phyloP scores from a whole-genome alignment of 169 alveolate species.

The Theileria luwenshuni region DNA sequence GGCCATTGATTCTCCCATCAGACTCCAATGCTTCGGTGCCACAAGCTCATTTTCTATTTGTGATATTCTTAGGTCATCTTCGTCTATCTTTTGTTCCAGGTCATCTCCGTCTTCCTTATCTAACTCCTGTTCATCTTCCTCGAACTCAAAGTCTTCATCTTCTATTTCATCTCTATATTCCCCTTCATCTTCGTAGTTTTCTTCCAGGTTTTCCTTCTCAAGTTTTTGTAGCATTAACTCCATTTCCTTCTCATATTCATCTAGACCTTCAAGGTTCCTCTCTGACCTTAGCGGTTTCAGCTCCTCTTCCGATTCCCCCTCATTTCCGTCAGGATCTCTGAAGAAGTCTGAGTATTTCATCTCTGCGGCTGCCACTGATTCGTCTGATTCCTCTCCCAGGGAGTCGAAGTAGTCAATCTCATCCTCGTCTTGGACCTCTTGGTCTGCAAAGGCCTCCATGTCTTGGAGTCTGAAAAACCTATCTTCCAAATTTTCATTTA shows the following conservation, averaged over 20 bases:
- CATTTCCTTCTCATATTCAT: constrained; percentile 53
- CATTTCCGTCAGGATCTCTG: constrained; percentile 44
- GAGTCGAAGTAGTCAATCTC: constrained; percentile 63
- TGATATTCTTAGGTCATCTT: constrained; percentile 44
- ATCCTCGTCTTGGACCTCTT: constrained; percentile 41
- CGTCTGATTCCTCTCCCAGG: constrained; percentile 68
- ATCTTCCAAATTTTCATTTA: constrained; percentile 21
- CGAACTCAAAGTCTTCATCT: background rate
- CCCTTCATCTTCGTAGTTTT: constrained; percentile 34
- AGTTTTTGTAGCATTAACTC: constrained; percentile 47
- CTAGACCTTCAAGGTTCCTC: background rate
- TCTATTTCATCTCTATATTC: constrained; percentile 46
- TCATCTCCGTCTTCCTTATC: background rate
- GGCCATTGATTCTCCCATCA: constrained; percentile 82
- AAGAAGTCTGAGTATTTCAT: constrained; percentile 66
- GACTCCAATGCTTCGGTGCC: constrained; percentile 81
- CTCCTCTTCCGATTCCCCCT: constrained; percentile 13
- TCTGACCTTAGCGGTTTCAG: constrained; percentile 13
- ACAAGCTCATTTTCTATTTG: constrained; percentile 75
- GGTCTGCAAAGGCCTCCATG: constrained; percentile 63
- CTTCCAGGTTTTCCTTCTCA: constrained; percentile 33
- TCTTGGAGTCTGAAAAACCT: constrained; percentile 60
- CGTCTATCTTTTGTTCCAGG: constrained; percentile 11
- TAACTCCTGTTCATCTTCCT: constrained; percentile 19
- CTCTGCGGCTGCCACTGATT: constrained; percentile 59